Percentiles rank a stretch among this genome's conserved stretches.
Conservation (phyloP, 2,329 filamentous ascomycete species). For the Fusarium circinatum region DNA sequence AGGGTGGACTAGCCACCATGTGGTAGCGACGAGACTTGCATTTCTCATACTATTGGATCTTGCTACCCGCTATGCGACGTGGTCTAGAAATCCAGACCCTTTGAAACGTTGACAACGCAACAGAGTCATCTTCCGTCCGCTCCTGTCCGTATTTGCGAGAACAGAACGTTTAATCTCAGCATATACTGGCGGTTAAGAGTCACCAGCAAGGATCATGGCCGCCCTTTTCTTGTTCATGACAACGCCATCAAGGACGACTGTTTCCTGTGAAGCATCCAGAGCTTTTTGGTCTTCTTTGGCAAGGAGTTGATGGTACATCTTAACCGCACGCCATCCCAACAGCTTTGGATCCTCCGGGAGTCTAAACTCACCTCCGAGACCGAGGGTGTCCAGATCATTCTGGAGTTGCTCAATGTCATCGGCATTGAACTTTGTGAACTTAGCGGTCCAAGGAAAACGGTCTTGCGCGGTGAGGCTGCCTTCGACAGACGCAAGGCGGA, state of each 20-base stretch:
- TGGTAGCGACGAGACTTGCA: neutral
- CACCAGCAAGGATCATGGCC: neutral
- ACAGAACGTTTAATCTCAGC: fast-evolving
- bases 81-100: fast-evolving
- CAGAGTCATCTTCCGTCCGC: neutral
- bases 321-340: neutral
- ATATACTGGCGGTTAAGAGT: neutral
- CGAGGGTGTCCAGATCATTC: neutral
- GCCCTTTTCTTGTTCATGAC: neutral
- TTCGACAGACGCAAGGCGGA: neutral
- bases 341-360: neutral
- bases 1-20: too few relatives aligned
- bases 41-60: neutral
- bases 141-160: neutral
- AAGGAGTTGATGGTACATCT: neutral
- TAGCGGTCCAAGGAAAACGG: neutral
- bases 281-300: neutral
- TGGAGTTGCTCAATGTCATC: neutral
- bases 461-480: neutral
- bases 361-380: neutral
- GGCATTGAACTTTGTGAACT: neutral
- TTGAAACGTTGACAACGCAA: neutral
- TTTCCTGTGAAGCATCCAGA: neutral
- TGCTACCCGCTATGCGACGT: fast-evolving
- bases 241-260: neutral